Conservation (phyloP, 352 stramenopile genomes). For the Pythium sp. region DNA sequence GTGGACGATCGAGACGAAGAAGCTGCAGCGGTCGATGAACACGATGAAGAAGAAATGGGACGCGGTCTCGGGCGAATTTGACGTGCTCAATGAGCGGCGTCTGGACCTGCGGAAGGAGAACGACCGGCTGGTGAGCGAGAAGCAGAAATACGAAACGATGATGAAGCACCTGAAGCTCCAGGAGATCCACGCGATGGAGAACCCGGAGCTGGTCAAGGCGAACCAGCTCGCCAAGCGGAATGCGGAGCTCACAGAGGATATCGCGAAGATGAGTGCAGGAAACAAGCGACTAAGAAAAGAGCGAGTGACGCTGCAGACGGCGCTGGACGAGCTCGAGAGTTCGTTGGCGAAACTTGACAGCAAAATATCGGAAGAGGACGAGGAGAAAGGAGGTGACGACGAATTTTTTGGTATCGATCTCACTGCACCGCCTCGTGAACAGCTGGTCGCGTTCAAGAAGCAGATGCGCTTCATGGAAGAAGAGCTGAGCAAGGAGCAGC, state of each 20-base stretch:
- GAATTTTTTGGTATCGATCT: constrained; percentile 80
- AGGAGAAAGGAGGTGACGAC: constrained; percentile 51
- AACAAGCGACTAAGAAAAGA: constrained; percentile 86
- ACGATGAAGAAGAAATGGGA: constrained; percentile 67
- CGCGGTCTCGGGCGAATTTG: constrained; percentile 66
- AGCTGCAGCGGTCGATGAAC: constrained; percentile 55
- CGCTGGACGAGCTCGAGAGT: constrained; percentile 71
- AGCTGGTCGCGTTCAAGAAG: constrained; percentile 59
- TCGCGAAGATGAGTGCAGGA: constrained; percentile 75
- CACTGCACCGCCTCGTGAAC: constrained; percentile 46
- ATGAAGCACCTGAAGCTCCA: constrained; percentile 83
- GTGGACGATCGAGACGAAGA: constrained; percentile 85
- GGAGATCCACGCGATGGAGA: constrained; percentile 64
- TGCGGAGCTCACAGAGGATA: constrained; percentile 78
- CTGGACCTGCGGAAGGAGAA: constrained; percentile 73
- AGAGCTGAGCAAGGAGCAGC: constrained; percentile 77
- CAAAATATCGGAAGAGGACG: constrained; percentile 42
- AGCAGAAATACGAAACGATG: constrained; percentile 71
- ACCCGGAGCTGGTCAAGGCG: constrained; percentile 73
- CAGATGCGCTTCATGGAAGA: constrained; percentile 75
- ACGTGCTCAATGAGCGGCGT: constrained; percentile 55
- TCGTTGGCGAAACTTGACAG: constrained; percentile 62
- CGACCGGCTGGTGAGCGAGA: constrained; percentile 65
- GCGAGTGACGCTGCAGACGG: constrained; percentile 55
- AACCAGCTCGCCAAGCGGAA: constrained; percentile 77